Percentiles rank a stretch among this genome's conserved stretches.
Conservation (phyloP, 2,329 filamentous ascomycete genomes). For the Cyclaneusma minus region DNA sequence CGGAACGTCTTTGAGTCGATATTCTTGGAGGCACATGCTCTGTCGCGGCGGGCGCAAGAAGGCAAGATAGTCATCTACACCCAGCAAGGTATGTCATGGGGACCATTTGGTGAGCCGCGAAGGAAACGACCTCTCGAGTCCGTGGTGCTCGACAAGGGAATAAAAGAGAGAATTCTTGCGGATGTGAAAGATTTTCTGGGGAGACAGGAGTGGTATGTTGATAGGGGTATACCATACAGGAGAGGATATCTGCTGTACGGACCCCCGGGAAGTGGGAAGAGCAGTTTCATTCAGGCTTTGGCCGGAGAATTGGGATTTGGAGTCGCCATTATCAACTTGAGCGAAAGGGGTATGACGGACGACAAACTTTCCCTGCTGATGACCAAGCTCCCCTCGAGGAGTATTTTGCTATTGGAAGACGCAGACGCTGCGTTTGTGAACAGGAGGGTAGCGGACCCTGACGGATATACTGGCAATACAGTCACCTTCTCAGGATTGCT, state of each 20-base stretch:
- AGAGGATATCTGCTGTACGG: constrained; percentile 81
- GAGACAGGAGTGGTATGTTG: constrained; percentile 75
- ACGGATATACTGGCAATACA: constrained; percentile 75
- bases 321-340: constrained; percentile 84
- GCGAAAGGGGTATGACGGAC: constrained; percentile 78
- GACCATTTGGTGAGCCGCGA: constrained; percentile 66
- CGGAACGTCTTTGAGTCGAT: constrained; percentile 81
- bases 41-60: constrained; percentile 67
- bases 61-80: constrained; percentile 91
- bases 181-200: constrained; percentile 74
- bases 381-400: constrained; percentile 70
- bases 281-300: constrained; percentile 87
- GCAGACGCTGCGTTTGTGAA: constrained; percentile 85
- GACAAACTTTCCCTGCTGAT: constrained; percentile 76
- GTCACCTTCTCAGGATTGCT: constrained; percentile 90
- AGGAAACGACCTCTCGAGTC: constrained; percentile 78
- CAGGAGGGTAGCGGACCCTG: constrained; percentile 56
- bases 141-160: constrained; percentile 69
- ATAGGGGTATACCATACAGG: constrained; percentile 87
- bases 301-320: constrained; percentile 87
- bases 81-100: constrained; percentile 72
- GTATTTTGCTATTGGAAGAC: constrained; percentile 73
- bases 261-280: constrained; percentile 84
- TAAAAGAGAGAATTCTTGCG: constrained; percentile 65
- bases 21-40: constrained; percentile 70